Conservation (phyloP, 768 basidiomycete genomes). For the Cystobasidium ongulense region DNA sequence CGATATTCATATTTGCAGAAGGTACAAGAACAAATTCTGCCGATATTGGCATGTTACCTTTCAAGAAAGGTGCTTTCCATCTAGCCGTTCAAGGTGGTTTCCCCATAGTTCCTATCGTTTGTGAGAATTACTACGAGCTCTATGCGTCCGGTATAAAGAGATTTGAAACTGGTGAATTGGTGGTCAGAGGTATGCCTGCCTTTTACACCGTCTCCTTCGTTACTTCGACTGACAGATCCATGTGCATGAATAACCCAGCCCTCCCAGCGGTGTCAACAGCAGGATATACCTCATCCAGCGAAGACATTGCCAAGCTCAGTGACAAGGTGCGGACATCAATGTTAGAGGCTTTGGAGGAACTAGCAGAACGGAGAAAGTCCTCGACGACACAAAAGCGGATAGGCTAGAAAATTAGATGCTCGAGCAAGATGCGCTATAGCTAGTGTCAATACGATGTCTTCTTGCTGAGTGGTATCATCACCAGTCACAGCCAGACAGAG, state of each 20-base stretch:
- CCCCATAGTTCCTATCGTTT: constrained; percentile 82
- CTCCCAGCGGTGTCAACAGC: constrained; percentile 78
- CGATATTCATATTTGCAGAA: constrained; percentile 89
- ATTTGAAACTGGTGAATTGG: constrained; percentile 68
- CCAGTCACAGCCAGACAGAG: no score
- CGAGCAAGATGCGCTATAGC: no score
- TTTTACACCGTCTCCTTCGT: neutral
- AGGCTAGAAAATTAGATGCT: no score
- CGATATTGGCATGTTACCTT: constrained; percentile 62
- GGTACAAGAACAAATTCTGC: constrained; percentile 74
- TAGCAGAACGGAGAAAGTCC: neutral
- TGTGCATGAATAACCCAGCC: constrained; percentile 55
- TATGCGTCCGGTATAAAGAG: constrained; percentile 49
- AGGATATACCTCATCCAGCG: constrained; percentile 54
- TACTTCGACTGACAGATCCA: neutral
- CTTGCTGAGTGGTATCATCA: no score
- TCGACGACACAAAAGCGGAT: constrained; percentile 4
- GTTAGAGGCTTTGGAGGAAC: constrained; percentile 58
- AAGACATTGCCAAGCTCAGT: constrained; percentile 62
- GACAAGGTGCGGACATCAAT: constrained; percentile 66
- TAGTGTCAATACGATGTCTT: no score
- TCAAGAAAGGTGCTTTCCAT: constrained; percentile 99
- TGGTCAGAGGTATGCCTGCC: constrained; percentile 62
- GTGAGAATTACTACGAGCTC: constrained; percentile 84
- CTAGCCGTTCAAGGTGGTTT: constrained; percentile 82